Base-by-base conservation (phyloP, 331 rosid species). In the Pyrus hybrid region DNA sequence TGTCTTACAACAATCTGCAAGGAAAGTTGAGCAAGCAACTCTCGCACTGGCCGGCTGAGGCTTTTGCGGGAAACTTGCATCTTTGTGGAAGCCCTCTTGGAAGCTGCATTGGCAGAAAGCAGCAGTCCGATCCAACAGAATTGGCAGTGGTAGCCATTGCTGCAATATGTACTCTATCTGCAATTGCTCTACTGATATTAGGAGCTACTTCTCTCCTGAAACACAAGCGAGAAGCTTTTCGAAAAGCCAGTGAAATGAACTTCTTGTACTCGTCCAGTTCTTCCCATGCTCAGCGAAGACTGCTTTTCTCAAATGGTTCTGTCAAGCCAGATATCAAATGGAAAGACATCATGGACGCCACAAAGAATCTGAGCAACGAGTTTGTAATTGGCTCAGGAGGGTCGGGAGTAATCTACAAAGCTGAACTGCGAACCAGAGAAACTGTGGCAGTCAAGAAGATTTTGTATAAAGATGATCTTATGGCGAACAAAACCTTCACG, bases 381-480 rank as follows among this genome's bases (percentile, higher is more conserved):
- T 93, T 89, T 83, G 67, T 89, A 30, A 89, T 93, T 53, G 98
- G 98, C 8, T 86, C 96, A 3, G 98, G 98, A 57, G 97, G 98
- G 14, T 91, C 98, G 5, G 98, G 97, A 41, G 85, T 88, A 77
- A 77, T 93, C 77, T 93, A 89, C 87, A 88, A 82, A 84, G 98
- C 98, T 17, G 92, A 89, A 66, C 75, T 93, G 75, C 26, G 77
- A 64, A 81, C 68, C 0, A 88, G 96, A 67, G 97, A 91, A 75
- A 93, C 80, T 4, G 83, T 93, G 18, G 98, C 98, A n/a, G 92
- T 91, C 28, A 93, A 93, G 88, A 93, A 87, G 83, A 93, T 93
- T 56, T 85, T 82, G 53, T 79, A 80, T 28, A 93, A 91, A 82
- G 97, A 93, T 14, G 98, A 86, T 29, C 90, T 89, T 74, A 65